Evolutionary conservation across 352 stramenopile genomes (phyloP).

Genomic region (Globisporangium polare): DNA sequence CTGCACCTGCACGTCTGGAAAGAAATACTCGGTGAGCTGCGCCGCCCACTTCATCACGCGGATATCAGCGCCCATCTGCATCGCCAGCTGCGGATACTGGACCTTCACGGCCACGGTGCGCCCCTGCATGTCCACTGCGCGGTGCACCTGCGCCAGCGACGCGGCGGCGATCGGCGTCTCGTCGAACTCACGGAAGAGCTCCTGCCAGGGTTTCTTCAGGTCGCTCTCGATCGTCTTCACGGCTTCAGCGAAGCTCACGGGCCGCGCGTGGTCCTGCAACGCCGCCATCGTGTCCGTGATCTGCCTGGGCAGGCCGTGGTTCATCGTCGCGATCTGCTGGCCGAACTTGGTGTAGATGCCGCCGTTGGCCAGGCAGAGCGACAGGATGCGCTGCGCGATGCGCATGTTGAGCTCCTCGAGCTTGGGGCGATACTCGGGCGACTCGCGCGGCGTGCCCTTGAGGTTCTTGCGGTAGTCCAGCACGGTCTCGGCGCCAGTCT

Average conservation of each 20-base stretch:
- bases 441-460: slow-evolving; percentile 30
- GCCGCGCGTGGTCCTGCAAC: slow-evolving; percentile 92
- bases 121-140: slow-evolving; percentile 85
- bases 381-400: slow-evolving; percentile 84
- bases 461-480: slow-evolving; percentile 57
- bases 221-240: slow-evolving; percentile 57
- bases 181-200: slow-evolving; percentile 91
- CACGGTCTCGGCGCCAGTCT: slow-evolving; percentile 36
- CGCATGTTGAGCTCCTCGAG: slow-evolving; percentile 68
- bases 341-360: slow-evolving; percentile 98
- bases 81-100: slow-evolving; percentile 88
- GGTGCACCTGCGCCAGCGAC: slow-evolving; percentile 95
- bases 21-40: slow-evolving; percentile 70
- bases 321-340: slow-evolving; percentile 96
- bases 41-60: slow-evolving; percentile 64
- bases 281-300: slow-evolving; percentile 90
- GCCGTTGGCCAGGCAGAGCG: slow-evolving; percentile 91
- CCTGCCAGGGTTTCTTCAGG: slow-evolving; percentile 59
- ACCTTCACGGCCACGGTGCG: slow-evolving; percentile 95
- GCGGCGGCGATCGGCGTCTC: slow-evolving; percentile 91
- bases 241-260: slow-evolving; percentile 45
- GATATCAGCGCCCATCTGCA: slow-evolving; percentile 76
- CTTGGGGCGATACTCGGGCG: slow-evolving; percentile 54
- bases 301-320: slow-evolving; percentile 93
- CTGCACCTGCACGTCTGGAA: slow-evolving; percentile 88